Conservation (phyloP, 331 rosid genomes). For the Rosa hybrid region DNA sequence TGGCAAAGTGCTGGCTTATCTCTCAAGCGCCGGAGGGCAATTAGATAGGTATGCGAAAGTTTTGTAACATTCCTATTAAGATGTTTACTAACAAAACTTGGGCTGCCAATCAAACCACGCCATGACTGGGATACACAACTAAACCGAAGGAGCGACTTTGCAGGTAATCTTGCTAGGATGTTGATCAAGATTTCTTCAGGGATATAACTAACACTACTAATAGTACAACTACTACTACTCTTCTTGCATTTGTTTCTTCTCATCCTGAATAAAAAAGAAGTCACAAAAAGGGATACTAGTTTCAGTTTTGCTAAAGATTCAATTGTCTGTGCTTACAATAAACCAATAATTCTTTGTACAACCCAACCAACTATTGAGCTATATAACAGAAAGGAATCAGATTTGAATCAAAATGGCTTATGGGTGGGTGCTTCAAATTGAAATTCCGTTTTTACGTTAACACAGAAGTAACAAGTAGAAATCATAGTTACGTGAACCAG, state of each 20-base stretch:
- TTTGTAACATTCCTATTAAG: background rate
- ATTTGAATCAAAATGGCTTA: background rate
- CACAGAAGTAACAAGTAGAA: background rate
- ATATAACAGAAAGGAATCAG: background rate
- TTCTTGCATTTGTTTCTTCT: background rate
- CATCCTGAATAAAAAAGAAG: background rate
- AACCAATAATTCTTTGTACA: background rate
- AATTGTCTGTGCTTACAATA: background rate
- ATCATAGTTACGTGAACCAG: background rate
- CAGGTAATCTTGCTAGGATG: conserved; percentile 7
- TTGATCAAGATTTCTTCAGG: conserved; percentile 5
- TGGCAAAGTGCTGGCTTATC: background rate
- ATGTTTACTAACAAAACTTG: background rate
- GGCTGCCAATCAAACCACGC: background rate
- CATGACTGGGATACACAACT: background rate
- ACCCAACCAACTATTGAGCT: background rate
- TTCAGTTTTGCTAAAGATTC: background rate
- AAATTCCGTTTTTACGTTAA: background rate
- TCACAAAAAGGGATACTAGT: background rate
- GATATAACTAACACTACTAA: background rate
- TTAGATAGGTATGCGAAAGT: background rate
- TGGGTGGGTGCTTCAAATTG: background rate
- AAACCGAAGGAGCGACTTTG: conserved; percentile 2
- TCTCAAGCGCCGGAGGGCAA: background rate
- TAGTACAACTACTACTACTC: background rate